These are phyloP conservation scores for Candida pseudoglaebosa DNA, from an alignment of 805 yeast species.

Conservation along the genomic window DNA sequence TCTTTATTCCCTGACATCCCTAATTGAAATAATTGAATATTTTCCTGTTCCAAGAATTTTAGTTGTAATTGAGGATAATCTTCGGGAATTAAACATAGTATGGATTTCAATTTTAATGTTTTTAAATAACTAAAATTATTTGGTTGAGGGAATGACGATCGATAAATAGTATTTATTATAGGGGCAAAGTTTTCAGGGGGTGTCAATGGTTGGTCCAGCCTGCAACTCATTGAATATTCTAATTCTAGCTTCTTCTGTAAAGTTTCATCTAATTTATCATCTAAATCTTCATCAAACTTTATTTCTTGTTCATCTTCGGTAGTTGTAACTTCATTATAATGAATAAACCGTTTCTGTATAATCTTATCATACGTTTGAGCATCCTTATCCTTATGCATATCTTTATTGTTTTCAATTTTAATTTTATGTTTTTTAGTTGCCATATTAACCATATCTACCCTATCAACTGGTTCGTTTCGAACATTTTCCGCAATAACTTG, in stretches of 20 bases:
- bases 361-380: constrained; percentile 12
- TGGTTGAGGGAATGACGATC: constrained; percentile 85
- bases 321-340: constrained; percentile 19
- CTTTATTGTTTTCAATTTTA: neutral
- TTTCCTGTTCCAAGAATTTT: constrained; percentile 56
- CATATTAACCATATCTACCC: too few species aligned
- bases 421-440: too few species aligned
- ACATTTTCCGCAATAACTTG: too few species aligned
- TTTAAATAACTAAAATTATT: constrained; percentile 73
- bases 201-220: constrained; percentile 26
- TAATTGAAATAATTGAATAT: constrained; percentile 73
- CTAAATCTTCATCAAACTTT: constrained; percentile 36
- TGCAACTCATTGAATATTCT: constrained; percentile 16
- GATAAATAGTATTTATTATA: constrained; percentile 68
- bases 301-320: constrained; percentile 28
- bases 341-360: constrained; percentile 33
- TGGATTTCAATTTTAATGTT: constrained; percentile 61
- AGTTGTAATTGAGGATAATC: constrained; percentile 78
- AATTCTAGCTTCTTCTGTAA: constrained; percentile 18
- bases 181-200: constrained; percentile 93
- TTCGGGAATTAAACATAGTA: constrained; percentile 85
- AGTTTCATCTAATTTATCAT: constrained; percentile 34
- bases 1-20: constrained; percentile 96
- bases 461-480: too few species aligned
- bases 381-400: neutral